Conservation (phyloP, 1,284 basidiomycete genomes). For the Omphalotus olearius region DNA sequence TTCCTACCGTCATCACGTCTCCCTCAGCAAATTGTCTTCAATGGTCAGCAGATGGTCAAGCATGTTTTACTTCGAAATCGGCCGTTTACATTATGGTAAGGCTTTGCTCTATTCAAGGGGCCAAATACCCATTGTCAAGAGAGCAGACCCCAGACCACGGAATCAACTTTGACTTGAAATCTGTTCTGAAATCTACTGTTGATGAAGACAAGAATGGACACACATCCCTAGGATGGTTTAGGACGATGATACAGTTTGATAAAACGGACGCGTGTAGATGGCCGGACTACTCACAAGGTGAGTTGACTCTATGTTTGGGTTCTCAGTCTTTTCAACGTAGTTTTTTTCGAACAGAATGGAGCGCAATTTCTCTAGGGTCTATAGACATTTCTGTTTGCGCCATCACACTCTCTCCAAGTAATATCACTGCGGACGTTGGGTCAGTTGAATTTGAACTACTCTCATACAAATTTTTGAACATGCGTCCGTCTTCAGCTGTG, state of each 20-base stretch:
- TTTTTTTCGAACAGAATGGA: constrained; percentile 42
- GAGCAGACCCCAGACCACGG: constrained; percentile 64
- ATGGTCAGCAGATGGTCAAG: constrained; percentile 73
- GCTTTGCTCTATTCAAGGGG: background rate
- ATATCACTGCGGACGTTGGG: constrained; percentile 44
- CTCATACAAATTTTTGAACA: background rate
- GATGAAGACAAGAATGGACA: constrained; percentile 27
- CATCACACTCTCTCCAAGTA: constrained; percentile 60
- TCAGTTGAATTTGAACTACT: constrained; percentile 19
- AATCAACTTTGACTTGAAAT: constrained; percentile 53
- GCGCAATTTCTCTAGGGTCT: constrained; percentile 59
- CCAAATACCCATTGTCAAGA: background rate
- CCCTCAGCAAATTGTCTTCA: constrained; percentile 59
- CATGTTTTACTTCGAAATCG: constrained; percentile 56
- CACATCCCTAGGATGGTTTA: constrained; percentile 53
- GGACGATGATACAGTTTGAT: constrained; percentile 58
- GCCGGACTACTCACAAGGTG: constrained; percentile 65
- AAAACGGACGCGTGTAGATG: constrained; percentile 45
- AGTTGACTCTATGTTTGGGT: constrained; percentile 3
- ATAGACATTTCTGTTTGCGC: constrained; percentile 58
- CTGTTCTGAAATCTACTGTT: constrained; percentile 35
- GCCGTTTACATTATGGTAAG: constrained; percentile 64
- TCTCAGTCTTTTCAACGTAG: constrained; percentile 10
- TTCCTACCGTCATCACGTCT: constrained; percentile 53
- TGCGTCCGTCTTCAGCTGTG: constrained; percentile 35